Evolutionary conservation across 148 eudicot species (phyloP), one percentile per base, ranked within the genome.

Genomic region (Polygonum aviculare): DNA sequence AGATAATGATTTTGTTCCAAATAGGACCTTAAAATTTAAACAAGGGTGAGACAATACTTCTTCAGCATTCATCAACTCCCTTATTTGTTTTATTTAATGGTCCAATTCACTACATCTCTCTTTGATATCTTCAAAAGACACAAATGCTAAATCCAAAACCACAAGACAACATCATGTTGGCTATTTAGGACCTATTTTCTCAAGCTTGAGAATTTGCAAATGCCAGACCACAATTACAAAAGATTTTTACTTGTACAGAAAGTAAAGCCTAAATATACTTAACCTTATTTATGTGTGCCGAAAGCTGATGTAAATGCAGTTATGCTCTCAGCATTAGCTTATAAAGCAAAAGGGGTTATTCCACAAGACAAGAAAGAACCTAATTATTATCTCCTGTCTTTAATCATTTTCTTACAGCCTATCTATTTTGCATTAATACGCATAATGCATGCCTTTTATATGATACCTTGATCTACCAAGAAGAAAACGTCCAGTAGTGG

Each of bases 401-500:
- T 51, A 51, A 16, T 51, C 19, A 51, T 15, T 51, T 51, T 51
- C 57, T 19, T 51, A 51, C 4, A 2, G 16, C 47, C n/a, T 15
- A 16, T 26, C 65, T 59, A 59, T 59, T 59, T 59, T 59, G 35
- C 65, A 59, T 21, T 59, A n/a, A 59, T 5, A 51, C 2, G 35
- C 9, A 14, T 16, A 73, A n/a, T 7, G 16, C 12, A 74, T 0
- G 52, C 35, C 49, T 50, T 57, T 44, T 48, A 77, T 12, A 26
- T 31, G 55, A 65, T 83, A 94, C 98, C 98, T 90, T 73, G 98
- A 95, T 85, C 98, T 85, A 21, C 98, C 98, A 75, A 95, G 98
- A 84, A 95, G 97, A 86, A 95, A 95, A 76, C 98, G 97, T 21
- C 98, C 98, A 2, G 98, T 87, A 83, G 98, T 95, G 77, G 98